A percentile compares a stretch with the other conserved stretches of the same genome.
Evolutionary conservation across 2,329 filamentous ascomycete species (phyloP).

Genomic region (Paraphoma sp.): DNA sequence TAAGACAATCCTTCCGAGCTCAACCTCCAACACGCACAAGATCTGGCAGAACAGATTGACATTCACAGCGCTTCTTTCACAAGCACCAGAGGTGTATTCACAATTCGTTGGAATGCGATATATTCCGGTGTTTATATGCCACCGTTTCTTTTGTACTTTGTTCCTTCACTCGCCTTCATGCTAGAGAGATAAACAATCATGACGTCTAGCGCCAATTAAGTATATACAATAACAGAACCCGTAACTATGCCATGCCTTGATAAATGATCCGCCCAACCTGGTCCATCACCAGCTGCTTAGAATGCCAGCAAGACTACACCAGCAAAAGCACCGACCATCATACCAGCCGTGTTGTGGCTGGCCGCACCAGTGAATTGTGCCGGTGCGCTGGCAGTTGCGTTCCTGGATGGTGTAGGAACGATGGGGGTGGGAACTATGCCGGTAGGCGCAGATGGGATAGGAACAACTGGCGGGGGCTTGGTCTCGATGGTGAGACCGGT

Average conservation of each 20-base stretch:
- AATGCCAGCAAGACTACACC: slow-evolving; percentile 35
- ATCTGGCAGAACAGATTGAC: no score
- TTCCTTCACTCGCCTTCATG: neutral
- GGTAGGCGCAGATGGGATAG: slow-evolving; percentile 29
- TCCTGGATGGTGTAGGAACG: slow-evolving; percentile 21
- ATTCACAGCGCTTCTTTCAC: no score
- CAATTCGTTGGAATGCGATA: neutral
- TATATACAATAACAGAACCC: slow-evolving; percentile 12
- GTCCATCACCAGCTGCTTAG: slow-evolving; percentile 12
- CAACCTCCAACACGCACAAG: no score
- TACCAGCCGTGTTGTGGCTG: slow-evolving; percentile 26
- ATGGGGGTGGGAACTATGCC: slow-evolving; percentile 9
- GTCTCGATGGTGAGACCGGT: slow-evolving; percentile 38
- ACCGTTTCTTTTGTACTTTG: neutral
- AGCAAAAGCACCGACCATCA: slow-evolving; percentile 28
- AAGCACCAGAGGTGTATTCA: no score
- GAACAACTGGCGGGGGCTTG: slow-evolving; percentile 27
- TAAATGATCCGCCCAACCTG: neutral
- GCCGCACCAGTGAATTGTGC: slow-evolving; percentile 39
- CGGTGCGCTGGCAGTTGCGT: slow-evolving; percentile 28
- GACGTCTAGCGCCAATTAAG: slow-evolving; percentile 5
- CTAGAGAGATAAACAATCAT: neutral
- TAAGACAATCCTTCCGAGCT: no score
- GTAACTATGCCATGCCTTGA: neutral
- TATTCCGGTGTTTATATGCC: neutral